These are phyloP conservation scores for Periglandula ipomoeae DNA, from an alignment of 2,329 filamentous ascomycete genomes.

Conservation along the genomic window DNA sequence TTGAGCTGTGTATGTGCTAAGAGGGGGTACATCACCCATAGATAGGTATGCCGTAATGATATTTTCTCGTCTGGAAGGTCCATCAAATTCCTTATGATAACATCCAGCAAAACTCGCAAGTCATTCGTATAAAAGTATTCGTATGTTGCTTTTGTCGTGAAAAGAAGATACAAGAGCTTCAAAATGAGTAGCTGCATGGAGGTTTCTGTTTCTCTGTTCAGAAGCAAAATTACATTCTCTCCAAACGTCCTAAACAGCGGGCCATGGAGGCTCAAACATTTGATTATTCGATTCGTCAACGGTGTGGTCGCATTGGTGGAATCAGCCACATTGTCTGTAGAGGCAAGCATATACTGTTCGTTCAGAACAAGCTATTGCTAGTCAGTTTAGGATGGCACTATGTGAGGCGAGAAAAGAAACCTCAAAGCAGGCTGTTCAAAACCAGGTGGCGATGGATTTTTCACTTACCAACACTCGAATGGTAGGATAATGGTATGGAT, in stretches of 20 bases:
- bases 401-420: too few relatives aligned
- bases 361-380: slow-evolving; percentile 72
- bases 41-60: slow-evolving; percentile 80
- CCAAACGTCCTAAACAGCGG: slow-evolving; percentile 86
- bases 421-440: too few relatives aligned
- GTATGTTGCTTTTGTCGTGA: slow-evolving; percentile 82
- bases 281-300: slow-evolving; percentile 88
- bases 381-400: slow-evolving; percentile 11
- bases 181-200: slow-evolving; percentile 92
- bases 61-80: slow-evolving; percentile 79
- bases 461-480: slow-evolving; percentile 76
- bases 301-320: slow-evolving; percentile 31
- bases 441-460: not conserved
- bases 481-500: slow-evolving; percentile 92
- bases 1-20: slow-evolving; percentile 86
- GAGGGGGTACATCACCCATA: slow-evolving; percentile 84
- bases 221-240: slow-evolving; percentile 88
- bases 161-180: slow-evolving; percentile 89
- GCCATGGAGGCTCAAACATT: slow-evolving; percentile 75
- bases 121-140: slow-evolving; percentile 99
- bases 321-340: slow-evolving; percentile 40
- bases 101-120: slow-evolving; percentile 84
- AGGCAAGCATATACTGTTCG: slow-evolving; percentile 91
- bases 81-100: slow-evolving; percentile 93
- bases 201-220: slow-evolving; percentile 92